A percentile compares a stretch with the other conserved stretches of the same genome.
phyloP scores from a whole-genome alignment of 768 basidiomycete species.

The Tubosaeta brunneosetosa region DNA sequence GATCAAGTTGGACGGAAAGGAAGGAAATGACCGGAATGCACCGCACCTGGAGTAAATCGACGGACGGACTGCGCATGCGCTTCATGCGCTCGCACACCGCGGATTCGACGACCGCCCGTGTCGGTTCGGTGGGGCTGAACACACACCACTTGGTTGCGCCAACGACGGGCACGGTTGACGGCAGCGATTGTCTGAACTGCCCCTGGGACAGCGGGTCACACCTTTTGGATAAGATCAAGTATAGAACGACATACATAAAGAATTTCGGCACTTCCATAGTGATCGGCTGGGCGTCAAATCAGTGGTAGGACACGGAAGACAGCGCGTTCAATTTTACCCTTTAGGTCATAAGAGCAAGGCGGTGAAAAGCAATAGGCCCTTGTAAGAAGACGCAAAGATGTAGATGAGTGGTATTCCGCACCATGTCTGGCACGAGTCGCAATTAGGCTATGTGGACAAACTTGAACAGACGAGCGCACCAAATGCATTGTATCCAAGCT shows the following conservation, averaged over 20 bases:
- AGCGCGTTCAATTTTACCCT: slow-evolving; percentile 23
- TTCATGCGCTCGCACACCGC: slow-evolving; percentile 66
- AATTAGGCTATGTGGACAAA: slow-evolving; percentile 12
- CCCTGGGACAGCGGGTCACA: slow-evolving; percentile 44
- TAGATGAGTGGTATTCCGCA: slow-evolving; percentile 28
- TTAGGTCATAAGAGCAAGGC: slow-evolving; percentile 2
- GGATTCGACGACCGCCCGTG: slow-evolving; percentile 53
- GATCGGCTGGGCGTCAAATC: slow-evolving; percentile 55
- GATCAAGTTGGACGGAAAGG: neutral
- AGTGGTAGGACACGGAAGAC: slow-evolving; percentile 6
- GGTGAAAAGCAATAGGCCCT: neutral
- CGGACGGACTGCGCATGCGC: slow-evolving; percentile 52
- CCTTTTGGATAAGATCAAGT: neutral
- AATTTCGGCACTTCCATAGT: slow-evolving; percentile 81
- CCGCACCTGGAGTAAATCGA: slow-evolving; percentile 72
- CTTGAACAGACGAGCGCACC: slow-evolving; percentile 27
- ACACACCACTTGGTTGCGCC: slow-evolving; percentile 89
- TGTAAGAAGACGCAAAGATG: slow-evolving; percentile 16
- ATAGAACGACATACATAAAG: slow-evolving; percentile 55
- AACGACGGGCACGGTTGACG: slow-evolving; percentile 41
- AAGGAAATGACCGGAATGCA: neutral
- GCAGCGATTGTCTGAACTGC: slow-evolving; percentile 52
- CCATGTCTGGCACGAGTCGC: slow-evolving; percentile 45
- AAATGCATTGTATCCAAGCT: slow-evolving; percentile 48
- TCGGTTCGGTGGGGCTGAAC: slow-evolving; percentile 50